These are phyloP conservation scores for Dioscorea zingiberensis DNA, from an alignment of 106 monocot species.

Conservation along the genomic window DNA sequence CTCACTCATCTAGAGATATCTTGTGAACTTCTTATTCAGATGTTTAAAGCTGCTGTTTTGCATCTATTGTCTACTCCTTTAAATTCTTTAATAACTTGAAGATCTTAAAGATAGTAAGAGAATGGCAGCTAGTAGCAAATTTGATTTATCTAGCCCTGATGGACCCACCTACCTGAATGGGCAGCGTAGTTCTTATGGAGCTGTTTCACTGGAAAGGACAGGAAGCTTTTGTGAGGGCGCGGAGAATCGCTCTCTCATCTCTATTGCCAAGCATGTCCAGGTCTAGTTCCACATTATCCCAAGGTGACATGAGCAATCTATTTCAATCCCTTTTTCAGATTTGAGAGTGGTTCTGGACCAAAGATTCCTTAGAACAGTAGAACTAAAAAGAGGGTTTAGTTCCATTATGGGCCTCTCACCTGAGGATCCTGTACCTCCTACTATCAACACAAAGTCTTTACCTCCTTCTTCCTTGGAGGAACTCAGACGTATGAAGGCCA, in stretches of 20 bases:
- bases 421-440: slow-evolving; percentile 22
- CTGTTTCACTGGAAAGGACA: slow-evolving; percentile 31
- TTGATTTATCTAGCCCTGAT: slow-evolving; percentile 45
- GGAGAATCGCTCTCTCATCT: slow-evolving; percentile 23
- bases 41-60: slow-evolving; percentile 5
- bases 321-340: slow-evolving; percentile 41
- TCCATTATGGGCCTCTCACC: slow-evolving; percentile 22
- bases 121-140: slow-evolving; percentile 49
- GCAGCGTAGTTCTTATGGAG: slow-evolving; percentile 26
- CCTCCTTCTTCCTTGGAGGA: slow-evolving; percentile 37
- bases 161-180: slow-evolving; percentile 21
- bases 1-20: not conserved
- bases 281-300: slow-evolving; percentile 11
- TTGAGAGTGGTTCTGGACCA: slow-evolving; percentile 30
- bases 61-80: not conserved
- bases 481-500: slow-evolving; percentile 32
- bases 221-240: slow-evolving; percentile 46
- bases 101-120: not conserved
- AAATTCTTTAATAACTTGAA: not conserved
- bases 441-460: slow-evolving; percentile 11
- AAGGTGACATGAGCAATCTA: slow-evolving; percentile 22
- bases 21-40: not conserved
- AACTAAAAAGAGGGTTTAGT: slow-evolving; percentile 28
- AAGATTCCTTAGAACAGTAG: slow-evolving; percentile 22
- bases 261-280: slow-evolving; percentile 22